Evolutionary conservation across 768 basidiomycete species (phyloP), one percentile per base, ranked within the genome.

Genomic region (Mycena belliarum): DNA sequence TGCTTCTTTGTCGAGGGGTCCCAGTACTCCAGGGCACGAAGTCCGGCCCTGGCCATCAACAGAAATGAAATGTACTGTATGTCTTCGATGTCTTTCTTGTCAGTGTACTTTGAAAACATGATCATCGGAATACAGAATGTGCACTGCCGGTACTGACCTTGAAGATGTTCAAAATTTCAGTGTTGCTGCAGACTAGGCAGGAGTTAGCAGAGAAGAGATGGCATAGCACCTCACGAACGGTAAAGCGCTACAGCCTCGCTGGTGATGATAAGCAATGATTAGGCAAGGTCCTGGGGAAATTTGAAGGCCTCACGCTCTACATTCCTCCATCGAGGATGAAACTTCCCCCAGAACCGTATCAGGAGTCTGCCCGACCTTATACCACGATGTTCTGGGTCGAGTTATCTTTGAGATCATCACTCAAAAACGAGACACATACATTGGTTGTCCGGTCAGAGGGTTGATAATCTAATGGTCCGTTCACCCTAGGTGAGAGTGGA

Each of bases 271-370:
- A 25, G 12, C 11, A 29, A 21, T 47, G 38, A 28, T 32, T 51
- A 37, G n/a, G 29, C 35, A 26, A 14, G 4, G 4, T 52, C 8
- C 72, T 82, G 87, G 89, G 78, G 72, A 37, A 92, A 74, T 0
- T 87, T 87, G 25, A n/a, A 93, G 89, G 1, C 88, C 82, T 75
- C 93, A 93, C 10, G 93, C 93, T n/a, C 93, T 85, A 64, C 93
- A 94, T 74, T 95, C 93, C 72, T 95, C 93, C 83, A 94, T 84
- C 1, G 93, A 94, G 0, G 92, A 93, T 4, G 91, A 93, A 9
- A 93, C 89, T 59, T 93, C 89, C 0, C 93, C 93, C 2, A 95
- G 78, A 2, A 93, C 87, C 11, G 91, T 86, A 47, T 84, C 89
- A 37, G 91, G 82, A 0, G 89, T 92, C 71, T 93, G 93, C 9